A percentile compares a stretch with the other conserved stretches of the same genome.
Conservation (phyloP, 2,329 filamentous ascomycete genomes). For the Xylaria sp. region DNA sequence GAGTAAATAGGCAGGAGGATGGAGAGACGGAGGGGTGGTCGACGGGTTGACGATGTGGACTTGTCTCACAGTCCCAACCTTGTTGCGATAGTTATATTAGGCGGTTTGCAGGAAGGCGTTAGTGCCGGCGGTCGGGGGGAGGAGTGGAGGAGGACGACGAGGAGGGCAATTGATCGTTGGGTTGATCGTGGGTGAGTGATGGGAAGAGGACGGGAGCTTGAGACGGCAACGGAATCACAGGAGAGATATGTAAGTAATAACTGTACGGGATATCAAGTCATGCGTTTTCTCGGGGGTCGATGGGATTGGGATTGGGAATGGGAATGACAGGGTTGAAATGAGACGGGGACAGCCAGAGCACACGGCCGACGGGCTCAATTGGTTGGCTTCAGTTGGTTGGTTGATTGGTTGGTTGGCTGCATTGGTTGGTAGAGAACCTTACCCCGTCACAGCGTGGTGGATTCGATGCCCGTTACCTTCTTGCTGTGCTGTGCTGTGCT, state of each 20-base stretch:
- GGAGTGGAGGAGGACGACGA: conserved; percentile 16
- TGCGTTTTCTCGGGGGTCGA: conserved; percentile 24
- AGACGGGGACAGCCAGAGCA: conserved; percentile 31
- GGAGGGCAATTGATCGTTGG: conserved; percentile 32
- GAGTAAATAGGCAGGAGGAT: conserved; percentile 21
- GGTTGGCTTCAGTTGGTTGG: conserved; percentile 33
- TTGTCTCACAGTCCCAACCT: conserved; percentile 14
- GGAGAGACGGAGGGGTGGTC: conserved; percentile 37
- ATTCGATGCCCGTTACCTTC: conserved; percentile 7
- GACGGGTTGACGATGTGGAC: conserved; percentile 23
- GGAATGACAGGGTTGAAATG: conserved; percentile 34
- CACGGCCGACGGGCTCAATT: conserved; percentile 30
- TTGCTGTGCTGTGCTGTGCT: conserved; percentile 4
- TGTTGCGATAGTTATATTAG: conserved; percentile 16
- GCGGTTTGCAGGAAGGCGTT: conserved; percentile 13
- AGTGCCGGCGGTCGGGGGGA: conserved; percentile 18
- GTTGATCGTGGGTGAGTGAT: too few relatives aligned
- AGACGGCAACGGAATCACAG: conserved; percentile 30
- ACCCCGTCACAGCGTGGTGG: conserved; percentile 7
- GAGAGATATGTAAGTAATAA: too few relatives aligned
- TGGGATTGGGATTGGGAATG: conserved; percentile 25
- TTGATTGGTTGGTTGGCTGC: not conserved
- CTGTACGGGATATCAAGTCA: conserved; percentile 34
- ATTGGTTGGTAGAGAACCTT: not conserved
- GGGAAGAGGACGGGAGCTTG: conserved; percentile 17